These are phyloP conservation scores for Xylona heveae DNA, from an alignment of 495 filamentous ascomycete species.

Conservation along the genomic window DNA sequence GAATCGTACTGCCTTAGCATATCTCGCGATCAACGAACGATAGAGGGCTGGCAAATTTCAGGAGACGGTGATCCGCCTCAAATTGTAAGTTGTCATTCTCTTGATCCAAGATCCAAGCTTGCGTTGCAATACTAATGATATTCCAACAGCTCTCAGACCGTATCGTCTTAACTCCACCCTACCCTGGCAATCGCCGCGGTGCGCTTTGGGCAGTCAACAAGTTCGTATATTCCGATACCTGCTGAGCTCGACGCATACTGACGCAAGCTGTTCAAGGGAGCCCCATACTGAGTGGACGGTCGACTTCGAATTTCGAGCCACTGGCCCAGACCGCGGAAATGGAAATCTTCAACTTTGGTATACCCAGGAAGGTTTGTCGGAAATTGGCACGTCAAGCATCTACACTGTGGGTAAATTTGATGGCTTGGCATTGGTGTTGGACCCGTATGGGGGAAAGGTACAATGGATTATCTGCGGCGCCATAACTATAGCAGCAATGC, in stretches of 20 bases:
- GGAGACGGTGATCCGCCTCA: slow-evolving; percentile 7
- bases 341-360: slow-evolving; percentile 94
- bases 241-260: slow-evolving; percentile 1
- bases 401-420: slow-evolving; percentile 72
- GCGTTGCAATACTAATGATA: neutral
- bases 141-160: slow-evolving; percentile 48
- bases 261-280: slow-evolving; percentile 11
- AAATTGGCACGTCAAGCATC: slow-evolving; percentile 48
- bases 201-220: slow-evolving; percentile 56
- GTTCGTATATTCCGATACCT: slow-evolving; percentile 7
- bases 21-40: slow-evolving; percentile 4
- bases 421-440: slow-evolving; percentile 67
- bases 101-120: slow-evolving; percentile 36
- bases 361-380: slow-evolving; percentile 42
- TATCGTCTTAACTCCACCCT: slow-evolving; percentile 73
- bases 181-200: slow-evolving; percentile 68
- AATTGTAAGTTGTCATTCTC: slow-evolving; percentile 47
- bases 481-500: neutral
- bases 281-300: slow-evolving; percentile 47
- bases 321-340: slow-evolving; percentile 61
- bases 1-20: slow-evolving; percentile 5
- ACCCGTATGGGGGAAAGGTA: slow-evolving; percentile 64
- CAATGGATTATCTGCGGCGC: too few species aligned
- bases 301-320: slow-evolving; percentile 73
- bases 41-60: slow-evolving; percentile 2